Conservation (phyloP, 805 yeast genomes). For the Vanderwaltozyma polyspora region DNA sequence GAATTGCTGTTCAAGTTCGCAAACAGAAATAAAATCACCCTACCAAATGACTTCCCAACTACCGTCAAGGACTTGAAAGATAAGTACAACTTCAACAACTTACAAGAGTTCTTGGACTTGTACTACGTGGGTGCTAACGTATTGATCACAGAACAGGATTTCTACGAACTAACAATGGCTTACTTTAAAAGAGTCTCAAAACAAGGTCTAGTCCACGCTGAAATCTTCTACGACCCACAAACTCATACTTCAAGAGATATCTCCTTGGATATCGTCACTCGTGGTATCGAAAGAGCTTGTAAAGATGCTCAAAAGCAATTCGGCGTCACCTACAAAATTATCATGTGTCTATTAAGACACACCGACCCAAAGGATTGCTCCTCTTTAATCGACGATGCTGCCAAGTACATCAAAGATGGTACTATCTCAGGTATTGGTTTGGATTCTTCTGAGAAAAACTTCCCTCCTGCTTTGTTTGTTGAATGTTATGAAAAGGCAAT, state of each 20-base stretch:
- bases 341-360: constrained; percentile 77
- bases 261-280: constrained; percentile 45
- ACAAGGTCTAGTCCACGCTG: constrained; percentile 60
- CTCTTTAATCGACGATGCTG: constrained; percentile 43
- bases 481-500: constrained; percentile 49
- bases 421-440: constrained; percentile 68
- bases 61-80: constrained; percentile 45
- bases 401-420: constrained; percentile 42
- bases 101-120: constrained; percentile 69
- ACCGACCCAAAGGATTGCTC: constrained; percentile 50
- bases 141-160: constrained; percentile 58
- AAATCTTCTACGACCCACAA: constrained; percentile 77
- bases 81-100: constrained; percentile 53
- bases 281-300: constrained; percentile 60
- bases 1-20: constrained; percentile 59
- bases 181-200: constrained; percentile 48
- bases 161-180: constrained; percentile 65
- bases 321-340: constrained; percentile 58
- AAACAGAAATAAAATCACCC: constrained; percentile 43
- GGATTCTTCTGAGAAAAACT: constrained; percentile 68
- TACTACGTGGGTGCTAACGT: constrained; percentile 77
- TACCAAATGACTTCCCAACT: constrained; percentile 56
- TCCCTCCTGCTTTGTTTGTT: constrained; percentile 59
- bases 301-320: constrained; percentile 46
- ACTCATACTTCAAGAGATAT: constrained; percentile 66